Base-by-base conservation (phyloP, 768 basidiomycete genomes). In the Hygrophorus pudorinus region DNA sequence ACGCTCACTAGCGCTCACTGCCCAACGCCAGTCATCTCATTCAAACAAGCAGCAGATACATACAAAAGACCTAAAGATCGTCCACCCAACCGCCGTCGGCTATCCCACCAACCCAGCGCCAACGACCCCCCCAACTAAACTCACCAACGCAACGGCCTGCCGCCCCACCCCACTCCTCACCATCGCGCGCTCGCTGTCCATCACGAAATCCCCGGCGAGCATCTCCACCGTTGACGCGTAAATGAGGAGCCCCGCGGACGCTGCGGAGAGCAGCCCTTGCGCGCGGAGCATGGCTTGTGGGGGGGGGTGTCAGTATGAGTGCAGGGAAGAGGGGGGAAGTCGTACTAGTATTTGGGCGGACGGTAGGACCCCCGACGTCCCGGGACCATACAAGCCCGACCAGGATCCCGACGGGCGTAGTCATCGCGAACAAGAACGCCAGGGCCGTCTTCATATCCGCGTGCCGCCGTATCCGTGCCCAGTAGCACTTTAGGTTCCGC, bases 151-250 rank as follows among this genome's bases (percentile, higher is more conserved):
- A 50, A 43, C 12, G 60, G 46, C 13, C 59, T 51, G 48, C 64
- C 60, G 20, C 64, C 60, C 70, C 67, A 68, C 60, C 65, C 63
- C 59, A 52, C 65, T 55, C 31, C 85, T 82, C 62, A 83, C 81
- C 34, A 89, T 30, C 10, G 40, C 30, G 10, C 46, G 46, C n/a
- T n/a, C n/a, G n/a, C n/a, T n/a, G 34, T 51, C 50, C 47, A 48
- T 48, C 0, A 51, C 82, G 51, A 89, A 88, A 59, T 90, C 86
- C 2, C 76, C 86, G 0, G 84, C 86, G 41, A 90, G 74, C 82
- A 90, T 89, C 68, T 89, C 87, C 5, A 89, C 85, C 8, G 79
- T 84, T 9, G 81, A 76, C 0, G 81, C 86, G 53, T 88, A 89
- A 36, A 81, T 86, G 39, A 90, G 72, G 81, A 89, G 79, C 2